Conservation (phyloP, 805 yeast species). For the Dipodascus albidus region DNA sequence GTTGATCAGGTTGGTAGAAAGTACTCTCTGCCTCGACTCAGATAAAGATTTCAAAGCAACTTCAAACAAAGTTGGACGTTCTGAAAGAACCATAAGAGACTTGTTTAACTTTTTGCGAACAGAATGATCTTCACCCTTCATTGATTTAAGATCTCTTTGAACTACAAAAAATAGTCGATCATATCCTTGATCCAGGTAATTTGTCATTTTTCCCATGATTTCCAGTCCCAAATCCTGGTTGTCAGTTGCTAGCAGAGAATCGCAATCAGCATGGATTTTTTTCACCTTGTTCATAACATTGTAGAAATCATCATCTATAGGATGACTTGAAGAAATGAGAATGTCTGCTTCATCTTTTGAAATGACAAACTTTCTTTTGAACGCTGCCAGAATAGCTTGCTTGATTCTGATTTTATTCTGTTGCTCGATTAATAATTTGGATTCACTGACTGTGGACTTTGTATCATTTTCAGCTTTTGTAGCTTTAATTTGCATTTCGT, state of each 20-base stretch:
- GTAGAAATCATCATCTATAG: constrained; percentile 44
- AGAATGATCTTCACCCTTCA: constrained; percentile 10
- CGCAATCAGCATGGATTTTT: constrained; percentile 52
- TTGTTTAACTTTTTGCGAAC: constrained; percentile 14
- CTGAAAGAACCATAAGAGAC: constrained; percentile 21
- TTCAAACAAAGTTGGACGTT: constrained; percentile 35
- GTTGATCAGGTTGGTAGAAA: constrained; percentile 54
- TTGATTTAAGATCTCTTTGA: constrained; percentile 18
- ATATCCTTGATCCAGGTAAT: constrained; percentile 40
- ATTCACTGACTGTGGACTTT: constrained; percentile 19
- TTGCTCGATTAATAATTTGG: constrained; percentile 18
- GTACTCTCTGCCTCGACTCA: constrained; percentile 51
- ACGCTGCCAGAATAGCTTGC: constrained; percentile 21
- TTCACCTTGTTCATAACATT: constrained; percentile 48
- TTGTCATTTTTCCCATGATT: constrained; percentile 48
- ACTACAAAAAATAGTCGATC: constrained; percentile 40
- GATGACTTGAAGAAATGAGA: constrained; percentile 27
- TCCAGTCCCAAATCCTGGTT: constrained; percentile 47
- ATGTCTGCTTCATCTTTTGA: constrained; percentile 60
- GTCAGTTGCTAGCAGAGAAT: constrained; percentile 46
- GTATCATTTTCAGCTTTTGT: constrained; percentile 15
- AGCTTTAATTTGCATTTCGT: constrained; percentile 16
- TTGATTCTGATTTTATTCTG: constrained; percentile 15
- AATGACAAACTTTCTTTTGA: constrained; percentile 50
- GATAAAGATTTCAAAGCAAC: constrained; percentile 51